phyloP scores from a whole-genome alignment of 1,284 basidiomycete species.

The Ganoderma boninense region DNA sequence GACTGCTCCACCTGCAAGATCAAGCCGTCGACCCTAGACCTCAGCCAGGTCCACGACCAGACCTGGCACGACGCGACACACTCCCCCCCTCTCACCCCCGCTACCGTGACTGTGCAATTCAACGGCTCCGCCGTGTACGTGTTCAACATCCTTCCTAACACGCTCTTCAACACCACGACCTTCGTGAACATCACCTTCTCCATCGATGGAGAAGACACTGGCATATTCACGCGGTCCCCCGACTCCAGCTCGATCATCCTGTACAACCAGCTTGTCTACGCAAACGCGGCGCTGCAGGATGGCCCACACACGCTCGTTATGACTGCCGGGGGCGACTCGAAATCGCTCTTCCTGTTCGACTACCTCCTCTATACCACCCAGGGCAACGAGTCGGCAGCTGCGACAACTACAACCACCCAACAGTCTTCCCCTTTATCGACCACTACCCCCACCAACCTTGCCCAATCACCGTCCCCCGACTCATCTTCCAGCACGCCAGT shows the following conservation, averaged over 20 bases:
- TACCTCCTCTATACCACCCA: conserved; percentile 29
- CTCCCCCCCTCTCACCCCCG: not conserved
- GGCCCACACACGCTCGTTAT: conserved; percentile 32
- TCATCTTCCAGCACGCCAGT: not conserved
- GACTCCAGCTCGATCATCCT: not conserved
- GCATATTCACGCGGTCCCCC: not conserved
- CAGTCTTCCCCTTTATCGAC: not conserved
- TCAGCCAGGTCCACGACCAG: not conserved
- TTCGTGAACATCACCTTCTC: not conserved
- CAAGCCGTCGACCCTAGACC: not conserved
- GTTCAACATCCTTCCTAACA: not conserved
- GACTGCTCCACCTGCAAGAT: not conserved
- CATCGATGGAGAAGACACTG: not conserved
- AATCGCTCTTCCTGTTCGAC: conserved; percentile 33
- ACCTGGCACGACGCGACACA: not conserved
- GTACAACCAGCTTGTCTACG: conserved; percentile 26
- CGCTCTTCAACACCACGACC: not conserved
- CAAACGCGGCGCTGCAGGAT: conserved; percentile 27
- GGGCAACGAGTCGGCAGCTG: not conserved
- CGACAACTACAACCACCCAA: not conserved
- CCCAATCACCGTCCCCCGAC: not conserved
- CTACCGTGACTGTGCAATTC: not conserved
- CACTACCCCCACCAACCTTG: not conserved
- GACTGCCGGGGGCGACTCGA: not conserved
- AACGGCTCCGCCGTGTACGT: not conserved